Evolutionary conservation across 2,329 filamentous ascomycete species (phyloP).

Genomic region (Claviceps sp.): DNA sequence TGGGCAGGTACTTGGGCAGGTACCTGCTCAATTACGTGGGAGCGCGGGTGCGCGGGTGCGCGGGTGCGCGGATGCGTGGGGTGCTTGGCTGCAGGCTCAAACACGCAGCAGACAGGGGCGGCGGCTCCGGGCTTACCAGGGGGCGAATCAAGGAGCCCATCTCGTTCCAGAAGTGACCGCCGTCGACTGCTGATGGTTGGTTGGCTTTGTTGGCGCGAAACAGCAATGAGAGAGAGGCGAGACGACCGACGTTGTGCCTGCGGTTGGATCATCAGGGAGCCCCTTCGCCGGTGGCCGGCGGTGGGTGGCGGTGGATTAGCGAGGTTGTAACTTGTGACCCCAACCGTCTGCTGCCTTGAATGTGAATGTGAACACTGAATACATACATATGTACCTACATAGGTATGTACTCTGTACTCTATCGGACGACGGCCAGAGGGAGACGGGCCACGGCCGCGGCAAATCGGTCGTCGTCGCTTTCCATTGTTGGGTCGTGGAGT

Average conservation of each 20-base stretch:
- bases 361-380: no score
- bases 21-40: neutral
- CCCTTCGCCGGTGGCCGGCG: conserved; percentile 1
- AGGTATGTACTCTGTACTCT: no score
- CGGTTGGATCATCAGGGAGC: neutral
- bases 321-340: neutral
- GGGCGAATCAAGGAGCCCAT: conserved; percentile 4
- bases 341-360: no score
- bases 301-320: conserved; percentile 2
- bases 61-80: neutral
- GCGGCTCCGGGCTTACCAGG: conserved; percentile 1
- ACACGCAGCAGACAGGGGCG: conserved; percentile 5
- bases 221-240: neutral
- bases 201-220: conserved; percentile 3
- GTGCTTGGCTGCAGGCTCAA: conserved; percentile 1
- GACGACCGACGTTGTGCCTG: conserved; percentile 1
- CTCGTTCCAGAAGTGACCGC: conserved; percentile 4
- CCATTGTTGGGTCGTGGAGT: no score
- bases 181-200: neutral
- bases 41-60: neutral
- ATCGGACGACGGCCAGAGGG: no score
- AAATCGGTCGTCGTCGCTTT: no score
- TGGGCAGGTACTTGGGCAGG: neutral
- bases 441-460: no score
- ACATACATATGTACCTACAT: no score